phyloP scores from a whole-genome alignment of 345 rosid species.

The Bruguiera parviflora region DNA sequence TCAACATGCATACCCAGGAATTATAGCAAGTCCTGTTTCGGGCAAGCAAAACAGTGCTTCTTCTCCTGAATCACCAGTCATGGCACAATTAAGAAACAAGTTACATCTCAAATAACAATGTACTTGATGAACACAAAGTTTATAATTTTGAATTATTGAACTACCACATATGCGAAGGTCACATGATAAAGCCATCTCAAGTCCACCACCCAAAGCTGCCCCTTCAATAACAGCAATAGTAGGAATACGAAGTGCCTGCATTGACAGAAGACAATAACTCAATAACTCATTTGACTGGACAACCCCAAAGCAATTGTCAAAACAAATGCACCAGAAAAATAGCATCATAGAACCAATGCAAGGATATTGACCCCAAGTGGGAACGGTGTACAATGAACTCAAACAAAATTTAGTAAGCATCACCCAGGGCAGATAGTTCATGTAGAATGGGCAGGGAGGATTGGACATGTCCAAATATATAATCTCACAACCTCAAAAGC shows the following conservation, averaged over 20 bases:
- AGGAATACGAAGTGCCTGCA: slow-evolving; percentile 65
- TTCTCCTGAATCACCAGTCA: slow-evolving; percentile 48
- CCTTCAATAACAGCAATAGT: slow-evolving; percentile 91
- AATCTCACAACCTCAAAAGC: not conserved
- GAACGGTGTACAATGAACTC: not conserved
- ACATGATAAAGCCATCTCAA: slow-evolving; percentile 91
- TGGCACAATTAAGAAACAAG: not conserved
- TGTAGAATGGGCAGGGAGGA: not conserved
- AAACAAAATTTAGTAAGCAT: not conserved
- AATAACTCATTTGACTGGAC: not conserved
- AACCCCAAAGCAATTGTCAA: not conserved
- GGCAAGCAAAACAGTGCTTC: slow-evolving; percentile 81
- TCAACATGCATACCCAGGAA: slow-evolving; percentile 60
- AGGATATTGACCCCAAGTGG: not conserved
- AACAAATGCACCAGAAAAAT: not conserved
- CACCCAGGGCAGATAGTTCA: not conserved
- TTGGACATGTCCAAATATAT: not conserved
- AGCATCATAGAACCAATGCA: not conserved
- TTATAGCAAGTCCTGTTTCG: slow-evolving; percentile 95
- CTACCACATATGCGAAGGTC: slow-evolving; percentile 91
- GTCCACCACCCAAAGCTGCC: slow-evolving; percentile 93
- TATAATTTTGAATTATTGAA: slow-evolving; percentile 4
- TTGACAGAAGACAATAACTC: slow-evolving; percentile 8
- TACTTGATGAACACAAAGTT: slow-evolving; percentile 4
- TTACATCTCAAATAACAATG: not conserved